Conservation (phyloP, 2,329 filamentous ascomycete species). For the Aureobasidium sp. region DNA sequence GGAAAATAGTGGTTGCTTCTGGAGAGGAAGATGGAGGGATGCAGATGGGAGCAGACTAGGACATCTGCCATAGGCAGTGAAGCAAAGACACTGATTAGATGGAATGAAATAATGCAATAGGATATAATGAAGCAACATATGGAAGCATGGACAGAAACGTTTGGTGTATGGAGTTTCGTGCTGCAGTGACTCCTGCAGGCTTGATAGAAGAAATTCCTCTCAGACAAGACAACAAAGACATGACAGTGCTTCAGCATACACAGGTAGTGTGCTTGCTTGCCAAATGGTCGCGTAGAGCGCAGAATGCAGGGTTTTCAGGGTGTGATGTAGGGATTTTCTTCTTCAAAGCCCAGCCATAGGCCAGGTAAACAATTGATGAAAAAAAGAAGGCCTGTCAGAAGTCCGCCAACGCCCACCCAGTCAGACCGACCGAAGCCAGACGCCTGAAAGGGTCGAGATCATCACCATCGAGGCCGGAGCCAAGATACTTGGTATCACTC, state of each 20-base stretch:
- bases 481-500: conserved; percentile 58
- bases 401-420: conserved; percentile 18
- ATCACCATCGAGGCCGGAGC: conserved; percentile 17
- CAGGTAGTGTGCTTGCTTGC: neutral
- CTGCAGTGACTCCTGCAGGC: no score
- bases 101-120: neutral
- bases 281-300: no score
- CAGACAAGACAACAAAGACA: neutral
- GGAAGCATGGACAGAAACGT: neutral
- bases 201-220: neutral
- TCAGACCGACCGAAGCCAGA: conserved; percentile 19
- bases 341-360: conserved; percentile 8
- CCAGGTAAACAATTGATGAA: conserved; percentile 12
- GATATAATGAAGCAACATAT: neutral
- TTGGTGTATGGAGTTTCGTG: neutral
- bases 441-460: conserved; percentile 19
- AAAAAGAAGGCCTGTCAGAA: conserved; percentile 19
- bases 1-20: no score
- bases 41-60: neutral
- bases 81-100: neutral
- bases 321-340: neutral
- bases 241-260: neutral
- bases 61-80: neutral
- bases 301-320: neutral
- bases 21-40: no score